Percentiles rank a stretch among this genome's conserved stretches.
Evolutionary conservation across 805 yeast species (phyloP).

Genomic region (Wickerhamiella bombiphila): DNA sequence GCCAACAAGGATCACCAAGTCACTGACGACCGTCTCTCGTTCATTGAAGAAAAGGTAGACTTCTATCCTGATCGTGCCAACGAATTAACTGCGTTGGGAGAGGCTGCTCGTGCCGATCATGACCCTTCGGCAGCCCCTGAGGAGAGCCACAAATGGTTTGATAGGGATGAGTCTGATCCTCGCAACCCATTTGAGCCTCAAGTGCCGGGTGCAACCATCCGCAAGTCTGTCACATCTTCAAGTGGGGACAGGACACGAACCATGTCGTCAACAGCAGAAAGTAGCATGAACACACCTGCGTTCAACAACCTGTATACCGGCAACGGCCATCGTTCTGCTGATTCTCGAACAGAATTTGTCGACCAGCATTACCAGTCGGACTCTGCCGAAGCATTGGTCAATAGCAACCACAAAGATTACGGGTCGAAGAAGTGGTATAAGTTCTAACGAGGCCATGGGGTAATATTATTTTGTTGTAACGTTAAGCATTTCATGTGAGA

Average conservation of each 20-base stretch:
- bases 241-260: conserved; percentile 5
- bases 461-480: too few species aligned
- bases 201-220: neutral
- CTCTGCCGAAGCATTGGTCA: too few species aligned
- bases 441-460: too few species aligned
- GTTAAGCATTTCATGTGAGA: too few species aligned
- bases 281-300: neutral
- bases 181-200: conserved; percentile 13
- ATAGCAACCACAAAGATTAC: too few species aligned
- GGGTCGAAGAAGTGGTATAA: too few species aligned
- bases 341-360: conserved; percentile 2
- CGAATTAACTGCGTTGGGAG: conserved; percentile 54
- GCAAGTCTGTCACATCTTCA: conserved; percentile 8
- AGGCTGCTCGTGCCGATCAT: conserved; percentile 70
- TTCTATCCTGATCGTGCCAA: conserved; percentile 17
- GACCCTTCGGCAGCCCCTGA: conserved; percentile 36
- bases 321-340: neutral
- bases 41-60: conserved; percentile 27
- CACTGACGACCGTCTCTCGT: conserved; percentile 81
- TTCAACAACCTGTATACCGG: neutral
- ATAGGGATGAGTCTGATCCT: conserved; percentile 4
- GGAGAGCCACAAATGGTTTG: conserved; percentile 15
- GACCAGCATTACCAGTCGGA: too few species aligned
- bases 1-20: conserved; percentile 75
- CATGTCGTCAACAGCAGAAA: neutral